Base-by-base conservation (phyloP, 345 rosid species). In the Heritiera littoralis region DNA sequence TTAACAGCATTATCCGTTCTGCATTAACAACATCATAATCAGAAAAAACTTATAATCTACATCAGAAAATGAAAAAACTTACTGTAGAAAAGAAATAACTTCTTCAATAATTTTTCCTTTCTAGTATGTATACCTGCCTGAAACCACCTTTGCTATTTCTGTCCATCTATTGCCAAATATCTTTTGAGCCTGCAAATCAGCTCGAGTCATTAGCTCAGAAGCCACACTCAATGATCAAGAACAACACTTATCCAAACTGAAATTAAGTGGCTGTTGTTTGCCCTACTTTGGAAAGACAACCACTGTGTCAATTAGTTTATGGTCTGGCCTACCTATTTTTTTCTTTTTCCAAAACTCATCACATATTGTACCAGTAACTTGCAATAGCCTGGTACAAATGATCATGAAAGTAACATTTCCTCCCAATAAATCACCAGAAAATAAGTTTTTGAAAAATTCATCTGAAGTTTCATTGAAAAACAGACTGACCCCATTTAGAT, bases 1-100 rank as follows among this genome's bases (percentile, higher is more conserved):
- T 96, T 96, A 81, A 96, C 99, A 15, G 98, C 99, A 83, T 96
- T 96, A 88, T 96, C 99, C 18, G 99, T 96, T 85, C 99, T 96
- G 87, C 83, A 80, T 80, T 80, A 80, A 77, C 13, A 80, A 14
- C 69, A 81, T 10, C 69, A 81, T 10, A 81, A 72, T 18, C 48
- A 18, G 13, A 46, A 45, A 46, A 20, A 13, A 3, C 14, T 5
- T 2, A 72, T 35, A 48, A 7, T 51, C 20, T 49, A 70, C 58
- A 70, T 48, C 12, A 48, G 41, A 70, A 70, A 71, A 52, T 52
- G 45, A 11, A 18, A 2, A 1, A 15, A 54, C 74, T 46, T 46
- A 28, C 13, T 58, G 46, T 51, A 32, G 49, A 51, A 65, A 77
- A 48, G 63, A 32, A 0, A 10, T 51, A 45, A 65, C 48, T 65